Evolutionary conservation across 495 filamentous ascomycete genomes (phyloP).

Genomic region (Copromyces sp.): DNA sequence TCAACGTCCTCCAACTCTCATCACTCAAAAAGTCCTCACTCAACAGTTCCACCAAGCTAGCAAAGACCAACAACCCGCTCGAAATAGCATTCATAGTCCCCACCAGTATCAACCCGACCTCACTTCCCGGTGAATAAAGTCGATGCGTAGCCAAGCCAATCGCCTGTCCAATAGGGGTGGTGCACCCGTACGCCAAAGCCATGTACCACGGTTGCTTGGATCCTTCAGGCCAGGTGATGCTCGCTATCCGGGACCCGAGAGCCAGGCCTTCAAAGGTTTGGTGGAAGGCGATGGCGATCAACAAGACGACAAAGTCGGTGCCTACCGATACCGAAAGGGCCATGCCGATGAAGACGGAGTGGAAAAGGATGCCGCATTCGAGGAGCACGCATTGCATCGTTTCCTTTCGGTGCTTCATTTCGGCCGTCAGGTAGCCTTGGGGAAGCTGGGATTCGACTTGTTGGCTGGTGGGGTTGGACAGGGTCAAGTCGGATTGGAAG

Average conservation of each 20-base stretch:
- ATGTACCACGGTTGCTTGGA: slow-evolving; percentile 73
- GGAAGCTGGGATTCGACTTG: slow-evolving; percentile 2
- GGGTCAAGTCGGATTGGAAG: slow-evolving; percentile 3
- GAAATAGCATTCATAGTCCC: slow-evolving; percentile 86
- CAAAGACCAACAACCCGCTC: slow-evolving; percentile 69
- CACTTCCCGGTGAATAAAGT: slow-evolving; percentile 68
- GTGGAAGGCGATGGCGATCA: slow-evolving; percentile 75
- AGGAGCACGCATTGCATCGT: slow-evolving; percentile 71
- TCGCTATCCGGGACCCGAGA: slow-evolving; percentile 61
- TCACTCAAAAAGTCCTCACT: slow-evolving; percentile 90
- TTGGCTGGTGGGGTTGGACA: neutral
- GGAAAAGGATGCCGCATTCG: slow-evolving; percentile 77
- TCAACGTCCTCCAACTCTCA: slow-evolving; percentile 65
- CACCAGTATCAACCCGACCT: slow-evolving; percentile 77
- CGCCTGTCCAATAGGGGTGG: slow-evolving; percentile 79
- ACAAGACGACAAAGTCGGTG: slow-evolving; percentile 63
- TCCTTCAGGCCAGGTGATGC: slow-evolving; percentile 41
- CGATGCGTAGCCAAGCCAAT: slow-evolving; percentile 77
- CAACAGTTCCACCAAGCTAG: slow-evolving; percentile 78
- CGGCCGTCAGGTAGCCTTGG: slow-evolving; percentile 14
- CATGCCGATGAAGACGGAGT: slow-evolving; percentile 84
- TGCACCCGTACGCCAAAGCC: slow-evolving; percentile 77
- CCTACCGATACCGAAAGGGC: slow-evolving; percentile 68
- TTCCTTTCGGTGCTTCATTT: slow-evolving; percentile 43
- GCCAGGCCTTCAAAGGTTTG: slow-evolving; percentile 69